Evolutionary conservation across 225 moss, liverwort and hornwort species (phyloP).

Genomic region (Anthoceros angustus): DNA sequence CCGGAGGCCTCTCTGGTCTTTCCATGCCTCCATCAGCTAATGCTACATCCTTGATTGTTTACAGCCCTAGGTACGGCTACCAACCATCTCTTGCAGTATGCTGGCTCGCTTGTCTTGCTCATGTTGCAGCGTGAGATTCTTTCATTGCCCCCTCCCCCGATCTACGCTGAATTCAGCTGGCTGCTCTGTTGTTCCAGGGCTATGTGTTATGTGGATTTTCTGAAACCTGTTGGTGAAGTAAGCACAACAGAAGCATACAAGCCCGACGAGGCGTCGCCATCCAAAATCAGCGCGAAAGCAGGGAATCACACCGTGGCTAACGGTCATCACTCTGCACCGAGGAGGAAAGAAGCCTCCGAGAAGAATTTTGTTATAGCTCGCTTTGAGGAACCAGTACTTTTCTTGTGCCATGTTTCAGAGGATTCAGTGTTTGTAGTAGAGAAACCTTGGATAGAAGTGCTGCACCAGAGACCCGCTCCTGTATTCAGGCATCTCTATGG

Average conservation of each 20-base stretch:
- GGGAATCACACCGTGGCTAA: neutral
- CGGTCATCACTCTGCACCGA: neutral
- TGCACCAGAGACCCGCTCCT: conserved; percentile 71
- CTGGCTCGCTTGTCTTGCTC: neutral
- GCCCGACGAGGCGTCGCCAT: neutral
- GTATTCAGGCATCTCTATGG: conserved; percentile 89
- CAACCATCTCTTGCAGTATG: too few species aligned
- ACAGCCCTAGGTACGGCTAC: conserved; percentile 62
- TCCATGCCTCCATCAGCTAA: conserved; percentile 50
- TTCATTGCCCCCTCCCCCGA: neutral
- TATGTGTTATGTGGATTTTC: conserved; percentile 90
- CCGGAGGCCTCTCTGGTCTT: conserved; percentile 75
- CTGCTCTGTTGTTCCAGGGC: conserved; percentile 37
- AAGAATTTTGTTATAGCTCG: conserved; percentile 47
- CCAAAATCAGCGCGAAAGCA: neutral
- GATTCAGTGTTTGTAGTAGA: conserved; percentile 67
- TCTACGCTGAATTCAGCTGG: neutral
- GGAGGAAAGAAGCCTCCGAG: neutral
- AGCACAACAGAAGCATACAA: conserved; percentile 9
- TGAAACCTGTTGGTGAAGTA: conserved; percentile 37
- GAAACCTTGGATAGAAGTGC: conserved; percentile 86
- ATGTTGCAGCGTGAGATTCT: neutral
- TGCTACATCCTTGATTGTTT: conserved; percentile 70
- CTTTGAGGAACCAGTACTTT: conserved; percentile 73
- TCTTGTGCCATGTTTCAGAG: conserved; percentile 64